phyloP scores from a whole-genome alignment of 768 basidiomycete genomes.

The Dentipellis fragilis region DNA sequence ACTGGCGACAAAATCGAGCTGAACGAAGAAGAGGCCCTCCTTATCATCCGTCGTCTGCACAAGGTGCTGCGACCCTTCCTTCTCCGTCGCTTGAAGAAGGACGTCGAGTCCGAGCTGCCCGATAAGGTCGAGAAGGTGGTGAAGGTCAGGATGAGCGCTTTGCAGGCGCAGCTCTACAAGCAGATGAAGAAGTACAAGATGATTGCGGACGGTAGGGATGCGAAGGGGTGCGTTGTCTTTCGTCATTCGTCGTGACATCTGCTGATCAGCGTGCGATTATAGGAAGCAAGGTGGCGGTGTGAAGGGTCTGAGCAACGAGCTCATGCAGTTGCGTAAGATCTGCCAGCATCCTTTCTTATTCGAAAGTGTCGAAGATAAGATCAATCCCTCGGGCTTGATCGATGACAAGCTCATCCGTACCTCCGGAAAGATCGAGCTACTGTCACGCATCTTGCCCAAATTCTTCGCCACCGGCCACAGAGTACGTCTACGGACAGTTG shows the following conservation, averaged over 20 bases:
- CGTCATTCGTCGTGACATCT: not conserved
- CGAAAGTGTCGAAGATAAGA: slow-evolving; percentile 88
- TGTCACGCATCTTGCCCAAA: slow-evolving; percentile 88
- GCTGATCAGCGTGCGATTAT: not conserved
- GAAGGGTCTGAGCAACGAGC: slow-evolving; percentile 86
- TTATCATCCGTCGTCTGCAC: slow-evolving; percentile 92
- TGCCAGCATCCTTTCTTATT: slow-evolving; percentile 98
- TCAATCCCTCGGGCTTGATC: slow-evolving; percentile 73
- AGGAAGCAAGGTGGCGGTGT: slow-evolving; percentile 64
- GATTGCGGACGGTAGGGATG: slow-evolving; percentile 75
- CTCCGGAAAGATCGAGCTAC: slow-evolving; percentile 89
- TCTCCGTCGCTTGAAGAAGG: slow-evolving; percentile 86
- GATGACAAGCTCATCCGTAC: slow-evolving; percentile 80
- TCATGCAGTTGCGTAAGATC: slow-evolving; percentile 97
- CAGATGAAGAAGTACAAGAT: slow-evolving; percentile 99
- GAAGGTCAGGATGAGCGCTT: slow-evolving; percentile 87
- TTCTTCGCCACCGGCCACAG: slow-evolving; percentile 89
- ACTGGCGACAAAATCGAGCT: slow-evolving; percentile 96
- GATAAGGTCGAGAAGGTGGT: slow-evolving; percentile 98
- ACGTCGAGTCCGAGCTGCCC: slow-evolving; percentile 90
- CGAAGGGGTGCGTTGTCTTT: slow-evolving; percentile 50
- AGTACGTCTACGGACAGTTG: slow-evolving; percentile 30
- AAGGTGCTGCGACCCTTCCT: slow-evolving; percentile 95
- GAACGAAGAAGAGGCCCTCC: slow-evolving; percentile 98
- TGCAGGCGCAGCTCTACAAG: slow-evolving; percentile 89